A percentile compares a stretch with the other conserved stretches of the same genome.
phyloP scores from a whole-genome alignment of 1,284 basidiomycete genomes.

The Puccinia novopanici region DNA sequence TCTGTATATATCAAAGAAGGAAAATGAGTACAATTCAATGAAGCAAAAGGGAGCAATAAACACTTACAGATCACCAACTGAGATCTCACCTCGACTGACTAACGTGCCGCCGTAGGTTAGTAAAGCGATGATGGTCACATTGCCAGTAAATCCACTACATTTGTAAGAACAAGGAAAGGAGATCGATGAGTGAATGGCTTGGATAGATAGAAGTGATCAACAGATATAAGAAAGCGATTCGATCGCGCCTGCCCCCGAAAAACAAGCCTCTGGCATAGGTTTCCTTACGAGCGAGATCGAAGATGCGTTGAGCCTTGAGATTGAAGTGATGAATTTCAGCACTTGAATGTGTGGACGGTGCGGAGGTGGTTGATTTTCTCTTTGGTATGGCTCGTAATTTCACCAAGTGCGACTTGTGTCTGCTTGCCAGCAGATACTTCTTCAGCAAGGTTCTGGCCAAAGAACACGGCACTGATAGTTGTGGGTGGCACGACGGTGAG shows the following conservation, averaged over 20 bases:
- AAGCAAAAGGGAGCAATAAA: neutral
- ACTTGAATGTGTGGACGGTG: constrained; percentile 90
- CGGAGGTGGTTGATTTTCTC: constrained; percentile 90
- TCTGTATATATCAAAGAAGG: neutral
- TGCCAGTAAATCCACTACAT: constrained; percentile 89
- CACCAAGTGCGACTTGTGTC: constrained; percentile 90
- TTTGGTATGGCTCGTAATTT: constrained; percentile 83
- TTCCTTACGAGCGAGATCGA: constrained; percentile 79
- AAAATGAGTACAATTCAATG: neutral
- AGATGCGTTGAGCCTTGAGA: constrained; percentile 68
- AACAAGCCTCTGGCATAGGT: constrained; percentile 88
- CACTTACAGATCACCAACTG: constrained; percentile 79
- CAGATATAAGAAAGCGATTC: constrained; percentile 51
- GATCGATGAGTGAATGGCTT: constrained; percentile 14
- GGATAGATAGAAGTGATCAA: constrained; percentile 53
- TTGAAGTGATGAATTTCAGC: constrained; percentile 69
- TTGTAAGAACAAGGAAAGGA: constrained; percentile 57
- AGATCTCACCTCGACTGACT: constrained; percentile 81
- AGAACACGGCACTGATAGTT: constrained; percentile 91
- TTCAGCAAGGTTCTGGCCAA: constrained; percentile 89
- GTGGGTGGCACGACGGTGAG: constrained; percentile 90
- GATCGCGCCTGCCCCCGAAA: constrained; percentile 65
- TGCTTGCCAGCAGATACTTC: constrained; percentile 85
- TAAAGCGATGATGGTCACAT: constrained; percentile 82
- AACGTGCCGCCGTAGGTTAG: constrained; percentile 92